Evolutionary conservation across 1,284 basidiomycete genomes (phyloP).

Genomic region (Porogramme epimiltina): DNA sequence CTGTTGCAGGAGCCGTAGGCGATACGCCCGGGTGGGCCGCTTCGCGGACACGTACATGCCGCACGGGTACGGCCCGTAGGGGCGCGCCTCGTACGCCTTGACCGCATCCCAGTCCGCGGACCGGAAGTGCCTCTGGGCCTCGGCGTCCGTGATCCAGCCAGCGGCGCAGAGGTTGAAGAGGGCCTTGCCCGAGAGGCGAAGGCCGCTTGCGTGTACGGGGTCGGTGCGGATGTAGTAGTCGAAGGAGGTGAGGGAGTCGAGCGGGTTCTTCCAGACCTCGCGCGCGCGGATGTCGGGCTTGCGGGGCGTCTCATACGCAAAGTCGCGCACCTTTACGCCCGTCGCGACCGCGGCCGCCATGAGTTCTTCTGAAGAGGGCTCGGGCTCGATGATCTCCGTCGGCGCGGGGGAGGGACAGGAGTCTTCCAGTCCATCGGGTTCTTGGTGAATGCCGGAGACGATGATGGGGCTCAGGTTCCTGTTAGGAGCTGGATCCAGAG

Average conservation of each 20-base stretch:
- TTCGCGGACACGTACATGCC: conserved; percentile 8
- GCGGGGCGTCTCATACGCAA: conserved; percentile 35
- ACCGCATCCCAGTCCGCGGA: conserved; percentile 45
- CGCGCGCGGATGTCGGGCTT: conserved; percentile 16
- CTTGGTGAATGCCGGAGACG: conserved; percentile 9
- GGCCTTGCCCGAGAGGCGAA: conserved; percentile 44
- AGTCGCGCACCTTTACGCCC: conserved; percentile 57
- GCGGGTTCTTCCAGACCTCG: conserved; percentile 26
- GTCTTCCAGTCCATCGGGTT: conserved; percentile 3
- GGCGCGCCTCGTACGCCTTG: conserved; percentile 36
- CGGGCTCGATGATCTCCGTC: conserved; percentile 40
- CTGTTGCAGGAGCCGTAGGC: conserved; percentile 16
- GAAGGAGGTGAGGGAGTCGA: conserved; percentile 24
- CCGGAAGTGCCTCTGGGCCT: conserved; percentile 41
- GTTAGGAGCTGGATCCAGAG: not conserved
- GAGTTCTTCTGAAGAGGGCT: conserved; percentile 26
- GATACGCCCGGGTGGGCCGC: conserved; percentile 26
- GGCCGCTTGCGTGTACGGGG: conserved; percentile 10
- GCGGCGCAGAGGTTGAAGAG: conserved; percentile 49
- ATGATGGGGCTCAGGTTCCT: conserved; percentile 7
- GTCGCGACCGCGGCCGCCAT: conserved; percentile 33
- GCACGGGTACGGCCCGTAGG: conserved; percentile 27
- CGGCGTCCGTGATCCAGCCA: conserved; percentile 47
- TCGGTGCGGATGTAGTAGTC: conserved; percentile 28
- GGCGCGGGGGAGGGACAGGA: conserved; percentile 36